These are phyloP conservation scores for Aphanocladium album DNA, from an alignment of 2,329 filamentous ascomycete genomes.

Conservation along the genomic window DNA sequence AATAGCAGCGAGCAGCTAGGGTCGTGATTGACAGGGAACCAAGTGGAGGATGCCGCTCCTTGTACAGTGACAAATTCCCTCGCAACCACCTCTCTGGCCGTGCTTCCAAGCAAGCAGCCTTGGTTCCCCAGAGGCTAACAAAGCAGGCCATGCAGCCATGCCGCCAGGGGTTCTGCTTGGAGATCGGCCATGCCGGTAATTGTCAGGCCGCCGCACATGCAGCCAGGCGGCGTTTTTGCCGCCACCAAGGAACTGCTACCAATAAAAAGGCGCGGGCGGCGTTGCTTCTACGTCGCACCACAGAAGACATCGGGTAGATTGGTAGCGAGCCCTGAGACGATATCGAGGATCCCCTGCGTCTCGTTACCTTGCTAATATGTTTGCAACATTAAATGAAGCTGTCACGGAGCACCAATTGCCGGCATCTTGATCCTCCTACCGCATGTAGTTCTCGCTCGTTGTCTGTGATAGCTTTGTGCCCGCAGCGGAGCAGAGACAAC, in stretches of 20 bases:
- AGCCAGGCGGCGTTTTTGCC: background rate
- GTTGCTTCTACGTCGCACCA: background rate
- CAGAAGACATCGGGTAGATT: background rate
- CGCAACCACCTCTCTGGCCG: no score
- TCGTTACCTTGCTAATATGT: no score
- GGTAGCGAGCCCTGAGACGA: no score
- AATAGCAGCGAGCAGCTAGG: background rate
- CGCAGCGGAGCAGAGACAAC: background rate
- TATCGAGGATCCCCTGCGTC: no score
- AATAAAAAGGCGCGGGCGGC: background rate
- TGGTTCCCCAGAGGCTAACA: background rate
- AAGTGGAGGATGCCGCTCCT: background rate
- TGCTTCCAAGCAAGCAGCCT: no score
- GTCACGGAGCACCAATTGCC: background rate
- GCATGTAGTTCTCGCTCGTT: background rate
- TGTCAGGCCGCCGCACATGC: background rate
- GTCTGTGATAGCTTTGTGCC: background rate
- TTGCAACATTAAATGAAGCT: no score
- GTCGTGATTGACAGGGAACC: background rate
- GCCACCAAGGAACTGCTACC: background rate
- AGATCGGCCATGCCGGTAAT: slow-evolving; percentile 3
- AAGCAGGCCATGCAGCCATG: background rate
- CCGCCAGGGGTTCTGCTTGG: background rate
- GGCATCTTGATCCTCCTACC: background rate
- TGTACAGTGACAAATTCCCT: background rate